Evolutionary conservation across 2,329 filamentous ascomycete genomes (phyloP), one percentile per base, ranked within the genome.

Genomic region (Pseudogymnoascus sp.): DNA sequence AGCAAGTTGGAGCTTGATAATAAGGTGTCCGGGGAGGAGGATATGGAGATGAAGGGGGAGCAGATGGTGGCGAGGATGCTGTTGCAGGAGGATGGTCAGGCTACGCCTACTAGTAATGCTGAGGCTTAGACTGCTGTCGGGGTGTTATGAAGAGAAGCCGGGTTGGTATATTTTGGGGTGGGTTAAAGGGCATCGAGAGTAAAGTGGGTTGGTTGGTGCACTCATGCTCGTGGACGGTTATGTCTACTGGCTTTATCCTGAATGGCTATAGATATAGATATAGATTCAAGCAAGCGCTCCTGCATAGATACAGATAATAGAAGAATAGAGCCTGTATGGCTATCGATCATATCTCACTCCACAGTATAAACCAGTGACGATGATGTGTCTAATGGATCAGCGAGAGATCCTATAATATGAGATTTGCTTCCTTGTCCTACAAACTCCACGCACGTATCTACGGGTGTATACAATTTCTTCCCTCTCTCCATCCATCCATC

Each of bases 1-100:
- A 96, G 92, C 70, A 99, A 99, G 79, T 82, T 99, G 63, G 90
- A 91, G 71, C 84, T 99, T 25, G 95, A 97, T 72, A 85, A 88
- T 66, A 81, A 87, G 64, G 86, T 91, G 28, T 84, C 84, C 6
- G 88, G 86, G 1, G 78, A 76, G 1, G 80, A 80, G 3, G 78
- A 77, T 43, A 66, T 74, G 28, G 79, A 83, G 66, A 78, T 77
- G 34, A 79, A 79, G 60, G 80, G 78, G 1, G 77, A 80, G 65
- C 77, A 79, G 69, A 72, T 74, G 3, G 78, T 82, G 5, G 79
- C 80, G 63, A 76, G 77, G 40, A 79, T 82, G 79, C 72, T 82
- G 60, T 36, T 64, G 37, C 36, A 63, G 34, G 61, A 36, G 18
- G 43, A 60, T 40, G 56, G 37, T 5, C 18, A 60, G 56, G 18